Base-by-base conservation (phyloP, 805 yeast genomes). In the Candida verbasci region DNA sequence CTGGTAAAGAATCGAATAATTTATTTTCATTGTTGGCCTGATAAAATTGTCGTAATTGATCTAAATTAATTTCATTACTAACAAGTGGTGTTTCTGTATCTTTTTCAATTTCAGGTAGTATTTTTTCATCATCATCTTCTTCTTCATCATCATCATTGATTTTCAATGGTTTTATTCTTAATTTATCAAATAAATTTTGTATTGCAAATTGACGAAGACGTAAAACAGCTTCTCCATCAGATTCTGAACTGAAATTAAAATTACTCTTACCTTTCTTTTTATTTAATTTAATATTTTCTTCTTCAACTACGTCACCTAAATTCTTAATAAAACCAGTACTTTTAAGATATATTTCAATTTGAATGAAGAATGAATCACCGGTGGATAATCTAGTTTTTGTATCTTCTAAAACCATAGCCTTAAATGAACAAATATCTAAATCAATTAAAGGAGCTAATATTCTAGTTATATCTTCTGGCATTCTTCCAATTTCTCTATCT, bases 11-110 rank as follows among this genome's bases (percentile, higher is more conserved):
- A 9, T 74, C 72, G 14, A 76, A 48, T 9, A 72, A 56, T n/a
- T 75, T 78, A 2, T 76, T 71, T 8, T 78, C 74, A 48, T 84
- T 86, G 12, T 87, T 76, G n/a, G 81, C 72, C 35, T 71, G 74
- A 55, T 89, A 89, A 37, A 89, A 74, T 34, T 81, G 73, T 49
- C 81, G 81, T 25, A 89, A 61, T 50, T 89, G 95, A 46, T 87
- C 86, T 24, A 82, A 52, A 39, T 75, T 71, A 46, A 86, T 61
- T 18, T 74, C 73, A 12, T 72, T 60, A 5, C 24, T 9, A 7
- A 33, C 31, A 5, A 28, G 24, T 1, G 44, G 44, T 7, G 45
- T 47, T 7, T 40, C 56, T 4, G 56, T 61, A 11, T 33, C 42
- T 4, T 35, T 22, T 22, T 37, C 46, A 5, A 31, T 18, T 5